Evolutionary conservation across 768 basidiomycete genomes (phyloP).

Genomic region (Guyanaporus albipodus): DNA sequence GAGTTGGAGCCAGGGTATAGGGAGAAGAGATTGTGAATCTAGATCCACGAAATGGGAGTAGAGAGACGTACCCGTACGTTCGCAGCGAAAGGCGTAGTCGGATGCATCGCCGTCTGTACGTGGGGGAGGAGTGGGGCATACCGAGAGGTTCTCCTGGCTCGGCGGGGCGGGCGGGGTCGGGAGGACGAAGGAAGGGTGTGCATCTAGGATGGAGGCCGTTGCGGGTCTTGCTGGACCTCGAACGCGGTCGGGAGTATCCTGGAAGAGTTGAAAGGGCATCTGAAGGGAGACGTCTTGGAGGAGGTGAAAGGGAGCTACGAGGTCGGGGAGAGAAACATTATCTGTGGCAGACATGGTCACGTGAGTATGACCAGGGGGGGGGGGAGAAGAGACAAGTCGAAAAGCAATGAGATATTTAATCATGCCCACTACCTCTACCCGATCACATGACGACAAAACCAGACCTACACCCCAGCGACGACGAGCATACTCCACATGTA

Average conservation of each 20-base stretch:
- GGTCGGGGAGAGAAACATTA: too few species aligned
- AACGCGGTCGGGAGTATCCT: conserved; percentile 21
- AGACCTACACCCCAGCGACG: conserved; percentile 38
- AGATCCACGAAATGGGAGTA: conserved; percentile 1
- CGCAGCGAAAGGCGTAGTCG: conserved; percentile 9
- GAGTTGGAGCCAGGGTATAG: conserved; percentile 14
- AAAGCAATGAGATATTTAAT: background rate
- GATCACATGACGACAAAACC: conserved; percentile 27
- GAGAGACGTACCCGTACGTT: conserved; percentile 21
- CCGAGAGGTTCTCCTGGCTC: conserved; percentile 8
- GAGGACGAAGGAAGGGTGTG: conserved; percentile 38
- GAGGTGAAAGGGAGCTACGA: conserved; percentile 20
- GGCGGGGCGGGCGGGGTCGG: conserved; percentile 26
- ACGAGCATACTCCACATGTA: conserved; percentile 91
- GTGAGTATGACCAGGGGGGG: conserved; percentile 4
- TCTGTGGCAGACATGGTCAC: conserved; percentile 30
- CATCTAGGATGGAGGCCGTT: conserved; percentile 44
- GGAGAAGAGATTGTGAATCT: conserved; percentile 8
- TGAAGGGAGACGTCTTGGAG: conserved; percentile 24
- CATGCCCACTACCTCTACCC: conserved; percentile 20
- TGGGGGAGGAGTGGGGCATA: conserved; percentile 4
- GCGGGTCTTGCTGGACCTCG: conserved; percentile 36
- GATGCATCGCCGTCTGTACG: conserved; percentile 8
- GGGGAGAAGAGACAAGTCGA: background rate
- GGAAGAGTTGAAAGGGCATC: conserved; percentile 36